These are phyloP conservation scores for Tephrocybe sp. DNA, from an alignment of 768 basidiomycete genomes.

Conservation along the genomic window DNA sequence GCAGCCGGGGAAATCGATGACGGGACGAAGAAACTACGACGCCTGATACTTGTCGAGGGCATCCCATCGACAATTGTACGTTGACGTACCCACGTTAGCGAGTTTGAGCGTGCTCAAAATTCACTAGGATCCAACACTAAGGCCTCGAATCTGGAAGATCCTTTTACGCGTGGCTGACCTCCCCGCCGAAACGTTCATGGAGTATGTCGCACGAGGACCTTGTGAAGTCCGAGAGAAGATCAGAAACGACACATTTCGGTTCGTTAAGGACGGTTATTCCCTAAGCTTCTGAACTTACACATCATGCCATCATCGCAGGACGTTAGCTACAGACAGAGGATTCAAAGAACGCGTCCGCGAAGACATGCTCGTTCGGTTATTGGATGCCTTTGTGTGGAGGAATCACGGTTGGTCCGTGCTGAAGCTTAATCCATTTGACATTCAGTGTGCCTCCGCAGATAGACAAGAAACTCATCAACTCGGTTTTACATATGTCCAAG, in stretches of 20 bases:
- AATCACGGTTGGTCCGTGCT: conserved; percentile 62
- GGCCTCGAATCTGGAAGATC: conserved; percentile 93
- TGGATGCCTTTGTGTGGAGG: conserved; percentile 98
- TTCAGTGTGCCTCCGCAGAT: conserved; percentile 39
- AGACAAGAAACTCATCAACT: conserved; percentile 74
- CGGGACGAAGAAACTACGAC: conserved; percentile 78
- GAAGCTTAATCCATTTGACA: not conserved
- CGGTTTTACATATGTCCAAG: conserved; percentile 95
- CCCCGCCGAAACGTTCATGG: conserved; percentile 69
- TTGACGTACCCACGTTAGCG: conserved; percentile 10
- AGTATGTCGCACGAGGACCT: conserved; percentile 80
- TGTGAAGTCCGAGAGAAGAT: conserved; percentile 91
- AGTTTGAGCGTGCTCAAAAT: not conserved
- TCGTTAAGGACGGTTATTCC: too few species aligned
- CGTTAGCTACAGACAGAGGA: conserved; percentile 93
- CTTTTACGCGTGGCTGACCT: conserved; percentile 79
- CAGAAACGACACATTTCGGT: conserved; percentile 96
- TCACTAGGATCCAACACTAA: conserved; percentile 67
- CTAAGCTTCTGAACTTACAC: too few species aligned
- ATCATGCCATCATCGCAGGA: conserved; percentile 55
- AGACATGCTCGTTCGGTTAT: conserved; percentile 92
- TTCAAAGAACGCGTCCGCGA: conserved; percentile 97
- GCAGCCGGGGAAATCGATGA: conserved; percentile 66
- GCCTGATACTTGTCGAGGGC: conserved; percentile 87
- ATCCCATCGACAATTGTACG: conserved; percentile 77